phyloP scores from a whole-genome alignment of 352 stramenopile genomes.

The Pythium graminicola region DNA sequence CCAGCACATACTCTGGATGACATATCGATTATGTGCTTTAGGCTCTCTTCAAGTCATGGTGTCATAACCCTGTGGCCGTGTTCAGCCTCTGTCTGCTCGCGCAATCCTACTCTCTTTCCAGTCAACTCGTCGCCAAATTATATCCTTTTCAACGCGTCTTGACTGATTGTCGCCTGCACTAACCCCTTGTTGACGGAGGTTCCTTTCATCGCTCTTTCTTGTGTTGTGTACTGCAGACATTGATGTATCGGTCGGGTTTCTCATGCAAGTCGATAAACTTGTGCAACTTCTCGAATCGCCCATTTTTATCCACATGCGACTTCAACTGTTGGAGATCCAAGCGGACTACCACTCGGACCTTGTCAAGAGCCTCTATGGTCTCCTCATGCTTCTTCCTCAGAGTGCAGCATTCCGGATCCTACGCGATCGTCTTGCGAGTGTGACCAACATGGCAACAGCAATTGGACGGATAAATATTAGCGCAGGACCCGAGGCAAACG shows the following conservation, averaged over 20 bases:
- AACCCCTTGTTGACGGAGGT: slow-evolving; percentile 4
- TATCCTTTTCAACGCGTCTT: slow-evolving; percentile 37
- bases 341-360: slow-evolving; percentile 92
- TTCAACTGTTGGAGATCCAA: slow-evolving; percentile 97
- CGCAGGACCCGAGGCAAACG: slow-evolving; percentile 4
- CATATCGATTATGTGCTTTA: too few relatives aligned
- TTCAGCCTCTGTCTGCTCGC: slow-evolving; percentile 98
- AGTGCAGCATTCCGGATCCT: slow-evolving; percentile 80
- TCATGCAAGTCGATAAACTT: slow-evolving; percentile 99
- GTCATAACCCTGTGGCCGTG: slow-evolving; percentile 95
- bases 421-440: slow-evolving; percentile 72
- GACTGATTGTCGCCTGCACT: neutral
- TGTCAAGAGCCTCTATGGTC: slow-evolving; percentile 96
- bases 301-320: slow-evolving; percentile 97
- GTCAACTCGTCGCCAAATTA: slow-evolving; percentile 95
- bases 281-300: slow-evolving; percentile 99
- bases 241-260: slow-evolving; percentile 96
- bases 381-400: slow-evolving; percentile 97
- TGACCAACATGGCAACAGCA: slow-evolving; percentile 83
- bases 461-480: slow-evolving; percentile 73
- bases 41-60: slow-evolving; percentile 92
- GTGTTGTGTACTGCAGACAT: slow-evolving; percentile 78
- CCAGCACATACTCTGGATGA: too few relatives aligned
- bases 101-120: slow-evolving; percentile 97
- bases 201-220: slow-evolving; percentile 35